Percentiles rank a stretch among this genome's conserved stretches.
Evolutionary conservation across 208 protist species (phyloP).

Genomic region (Leptomonas pyrrhocoris): DNA sequence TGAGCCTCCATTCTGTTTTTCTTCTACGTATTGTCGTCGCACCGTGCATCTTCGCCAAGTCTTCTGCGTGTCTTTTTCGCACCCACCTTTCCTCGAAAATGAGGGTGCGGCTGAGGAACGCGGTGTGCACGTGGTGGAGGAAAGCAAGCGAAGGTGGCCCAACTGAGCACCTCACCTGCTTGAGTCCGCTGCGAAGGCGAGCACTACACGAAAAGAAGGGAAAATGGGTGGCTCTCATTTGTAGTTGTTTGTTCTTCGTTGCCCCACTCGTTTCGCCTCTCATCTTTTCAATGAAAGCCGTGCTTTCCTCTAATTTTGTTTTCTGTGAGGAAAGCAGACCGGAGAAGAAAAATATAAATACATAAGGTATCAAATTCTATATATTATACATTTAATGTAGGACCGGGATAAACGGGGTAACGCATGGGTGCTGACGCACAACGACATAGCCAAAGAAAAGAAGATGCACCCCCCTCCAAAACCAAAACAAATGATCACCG

Average conservation of each 20-base stretch:
- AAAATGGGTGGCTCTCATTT: background rate
- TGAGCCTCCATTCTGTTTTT: background rate
- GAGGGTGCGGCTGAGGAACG: background rate
- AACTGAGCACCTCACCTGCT: too few relatives aligned
- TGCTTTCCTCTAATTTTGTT: background rate
- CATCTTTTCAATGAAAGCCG: background rate
- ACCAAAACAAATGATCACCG: background rate
- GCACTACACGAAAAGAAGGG: background rate
- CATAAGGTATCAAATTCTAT: background rate
- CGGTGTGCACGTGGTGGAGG: background rate
- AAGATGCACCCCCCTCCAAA: background rate
- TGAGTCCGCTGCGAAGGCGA: too few relatives aligned
- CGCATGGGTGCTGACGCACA: slow-evolving; percentile 8
- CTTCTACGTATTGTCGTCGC: background rate
- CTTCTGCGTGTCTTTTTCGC: slow-evolving; percentile 2
- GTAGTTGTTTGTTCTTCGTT: background rate
- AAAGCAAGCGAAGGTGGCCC: too few relatives aligned
- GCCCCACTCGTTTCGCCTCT: background rate
- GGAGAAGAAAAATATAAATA: background rate
- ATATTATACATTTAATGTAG: background rate
- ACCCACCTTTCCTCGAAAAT: slow-evolving; percentile 7
- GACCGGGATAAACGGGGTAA: background rate
- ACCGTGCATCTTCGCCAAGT: background rate
- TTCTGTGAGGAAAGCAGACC: background rate
- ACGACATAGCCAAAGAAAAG: slow-evolving; percentile 3